Evolutionary conservation across 2,329 filamentous ascomycete species (phyloP).

Genomic region (Cephalotrichum gorgonifer): DNA sequence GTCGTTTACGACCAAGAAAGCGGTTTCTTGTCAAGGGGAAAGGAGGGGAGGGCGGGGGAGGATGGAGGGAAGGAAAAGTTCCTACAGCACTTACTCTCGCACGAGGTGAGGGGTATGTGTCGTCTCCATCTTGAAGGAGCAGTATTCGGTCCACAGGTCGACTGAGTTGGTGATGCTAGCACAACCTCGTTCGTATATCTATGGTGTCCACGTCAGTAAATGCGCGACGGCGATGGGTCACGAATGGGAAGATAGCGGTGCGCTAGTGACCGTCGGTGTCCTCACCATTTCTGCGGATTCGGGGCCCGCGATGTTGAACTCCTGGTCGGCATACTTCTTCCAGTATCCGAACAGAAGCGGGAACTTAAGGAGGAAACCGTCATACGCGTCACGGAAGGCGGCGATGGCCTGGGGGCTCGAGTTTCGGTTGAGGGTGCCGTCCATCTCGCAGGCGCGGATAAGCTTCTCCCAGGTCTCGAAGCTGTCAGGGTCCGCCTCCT

Average conservation of each 20-base stretch:
- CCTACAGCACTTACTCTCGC: constrained; percentile 89
- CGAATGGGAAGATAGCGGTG: neutral
- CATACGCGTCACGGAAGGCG: constrained; percentile 77
- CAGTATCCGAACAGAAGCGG: constrained; percentile 95
- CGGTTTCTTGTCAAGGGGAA: neutral
- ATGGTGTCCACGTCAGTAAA: constrained; percentile 15
- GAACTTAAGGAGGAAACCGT: constrained; percentile 88
- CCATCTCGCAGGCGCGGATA: constrained; percentile 74
- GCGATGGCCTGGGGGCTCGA: constrained; percentile 90
- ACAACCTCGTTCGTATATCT: constrained; percentile 93
- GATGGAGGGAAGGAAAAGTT: constrained; percentile 40
- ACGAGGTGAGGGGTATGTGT: constrained; percentile 90
- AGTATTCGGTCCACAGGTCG: constrained; percentile 96
- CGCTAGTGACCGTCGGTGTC: neutral
- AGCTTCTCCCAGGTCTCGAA: constrained; percentile 95
- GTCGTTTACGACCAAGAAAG: constrained; percentile 1
- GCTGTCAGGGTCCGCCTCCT: constrained; percentile 69
- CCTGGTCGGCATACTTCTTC: constrained; percentile 98
- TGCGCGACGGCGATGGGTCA: neutral
- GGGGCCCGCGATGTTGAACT: constrained; percentile 93
- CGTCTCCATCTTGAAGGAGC: constrained; percentile 94
- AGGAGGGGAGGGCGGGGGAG: no score
- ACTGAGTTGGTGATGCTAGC: constrained; percentile 89
- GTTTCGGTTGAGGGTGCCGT: constrained; percentile 91
- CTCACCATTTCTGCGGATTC: constrained; percentile 92